phyloP scores from a whole-genome alignment of 129 eudicot genomes.

The Smallanthus sonchifolius region DNA sequence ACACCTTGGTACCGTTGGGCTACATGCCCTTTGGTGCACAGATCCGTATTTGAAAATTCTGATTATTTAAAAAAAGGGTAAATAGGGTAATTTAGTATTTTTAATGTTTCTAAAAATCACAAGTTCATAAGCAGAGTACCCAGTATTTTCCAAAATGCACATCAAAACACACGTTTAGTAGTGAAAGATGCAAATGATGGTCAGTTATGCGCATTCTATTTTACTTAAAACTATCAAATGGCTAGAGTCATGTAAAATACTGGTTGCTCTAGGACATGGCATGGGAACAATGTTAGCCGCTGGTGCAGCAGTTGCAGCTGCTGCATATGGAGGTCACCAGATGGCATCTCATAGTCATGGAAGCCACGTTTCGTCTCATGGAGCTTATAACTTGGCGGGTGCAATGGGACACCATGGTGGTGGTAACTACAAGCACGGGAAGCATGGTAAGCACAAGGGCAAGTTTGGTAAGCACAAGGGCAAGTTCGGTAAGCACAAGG shows the following conservation, averaged over 20 bases:
- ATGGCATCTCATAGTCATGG: constrained; percentile 32
- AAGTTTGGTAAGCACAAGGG: constrained; percentile 22
- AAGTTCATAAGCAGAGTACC: background rate
- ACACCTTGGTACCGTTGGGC: too few species aligned
- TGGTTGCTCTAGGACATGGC: constrained; percentile 51
- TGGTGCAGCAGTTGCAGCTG: constrained; percentile 44
- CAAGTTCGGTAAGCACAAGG: background rate
- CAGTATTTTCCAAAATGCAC: constrained; percentile 1
- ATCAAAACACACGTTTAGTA: background rate
- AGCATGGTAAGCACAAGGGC: constrained; percentile 46
- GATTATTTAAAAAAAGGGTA: too few species aligned
- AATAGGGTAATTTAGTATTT: background rate
- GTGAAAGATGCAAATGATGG: background rate
- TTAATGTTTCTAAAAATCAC: background rate
- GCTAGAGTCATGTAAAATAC: background rate
- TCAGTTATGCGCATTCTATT: background rate
- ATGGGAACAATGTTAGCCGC: constrained; percentile 60
- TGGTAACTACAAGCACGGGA: constrained; percentile 57
- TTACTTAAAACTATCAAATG: background rate
- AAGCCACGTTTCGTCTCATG: constrained; percentile 21
- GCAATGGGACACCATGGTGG: constrained; percentile 42
- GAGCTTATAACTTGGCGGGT: constrained; percentile 33
- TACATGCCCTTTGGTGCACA: too few species aligned
- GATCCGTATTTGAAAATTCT: background rate
- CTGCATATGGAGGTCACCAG: constrained; percentile 57